These are phyloP conservation scores for Candida sithepensis DNA, from an alignment of 805 yeast genomes.

Conservation along the genomic window DNA sequence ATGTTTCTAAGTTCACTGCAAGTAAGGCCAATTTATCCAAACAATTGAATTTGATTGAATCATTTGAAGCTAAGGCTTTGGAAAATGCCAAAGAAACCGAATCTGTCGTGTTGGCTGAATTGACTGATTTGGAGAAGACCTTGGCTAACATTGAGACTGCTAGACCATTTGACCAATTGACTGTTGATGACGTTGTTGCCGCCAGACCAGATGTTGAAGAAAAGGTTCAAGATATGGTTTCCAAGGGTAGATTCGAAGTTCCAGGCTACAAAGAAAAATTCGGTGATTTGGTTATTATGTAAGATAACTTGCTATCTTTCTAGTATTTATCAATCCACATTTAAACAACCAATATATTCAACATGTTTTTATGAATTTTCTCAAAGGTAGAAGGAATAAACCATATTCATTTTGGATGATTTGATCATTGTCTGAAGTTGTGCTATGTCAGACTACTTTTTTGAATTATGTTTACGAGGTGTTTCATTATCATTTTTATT, in stretches of 20 bases:
- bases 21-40: constrained; percentile 80
- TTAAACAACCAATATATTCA: not conserved
- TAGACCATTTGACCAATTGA: constrained; percentile 95
- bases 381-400: not conserved
- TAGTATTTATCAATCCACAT: constrained; percentile 5
- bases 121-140: constrained; percentile 80
- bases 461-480: constrained; percentile 9
- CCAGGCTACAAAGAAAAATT: constrained; percentile 99
- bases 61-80: constrained; percentile 92
- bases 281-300: constrained; percentile 94
- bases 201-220: constrained; percentile 98
- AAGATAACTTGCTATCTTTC: constrained; percentile 16
- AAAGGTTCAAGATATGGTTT: constrained; percentile 91
- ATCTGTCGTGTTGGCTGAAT: constrained; percentile 80
- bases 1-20: constrained; percentile 74
- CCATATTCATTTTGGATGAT: not conserved
- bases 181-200: constrained; percentile 89
- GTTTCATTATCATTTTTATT: constrained; percentile 8
- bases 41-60: constrained; percentile 86
- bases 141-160: constrained; percentile 92
- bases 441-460: not conserved
- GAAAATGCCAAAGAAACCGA: constrained; percentile 95
- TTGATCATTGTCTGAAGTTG: not conserved
- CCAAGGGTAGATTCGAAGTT: constrained; percentile 96
- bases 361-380: not conserved